These are phyloP conservation scores for Eragrostis curvula DNA, from an alignment of 176 grass and related monocot genomes.

Conservation along the genomic window DNA sequence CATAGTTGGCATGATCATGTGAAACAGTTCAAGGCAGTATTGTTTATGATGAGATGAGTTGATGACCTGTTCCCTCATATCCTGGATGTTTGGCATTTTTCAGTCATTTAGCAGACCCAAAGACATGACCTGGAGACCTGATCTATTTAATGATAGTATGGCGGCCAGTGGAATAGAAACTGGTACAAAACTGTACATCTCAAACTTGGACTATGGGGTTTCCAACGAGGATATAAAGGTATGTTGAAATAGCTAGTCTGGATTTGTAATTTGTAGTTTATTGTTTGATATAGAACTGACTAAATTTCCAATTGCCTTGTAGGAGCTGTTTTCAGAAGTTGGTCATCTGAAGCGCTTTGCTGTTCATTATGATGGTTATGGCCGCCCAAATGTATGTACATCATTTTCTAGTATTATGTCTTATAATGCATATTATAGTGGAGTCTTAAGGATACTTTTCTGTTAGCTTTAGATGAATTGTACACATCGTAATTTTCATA, in stretches of 20 bases:
- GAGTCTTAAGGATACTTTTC: conserved; percentile 9
- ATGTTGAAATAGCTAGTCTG: conserved; percentile 35
- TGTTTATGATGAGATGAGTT: conserved; percentile 30
- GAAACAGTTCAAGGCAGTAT: conserved; percentile 42
- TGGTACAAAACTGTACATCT: conserved; percentile 96
- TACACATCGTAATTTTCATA: not conserved
- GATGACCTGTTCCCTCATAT: conserved; percentile 46
- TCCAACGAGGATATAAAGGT: conserved; percentile 99
- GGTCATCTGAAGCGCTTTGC: conserved; percentile 77
- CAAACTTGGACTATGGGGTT: conserved; percentile 89
- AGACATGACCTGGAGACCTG: conserved; percentile 89
- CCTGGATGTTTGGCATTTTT: conserved; percentile 69
- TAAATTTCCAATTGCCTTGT: conserved; percentile 46
- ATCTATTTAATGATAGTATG: conserved; percentile 92
- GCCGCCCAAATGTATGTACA: conserved; percentile 69
- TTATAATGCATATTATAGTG: conserved; percentile 11
- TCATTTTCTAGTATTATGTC: conserved; percentile 2
- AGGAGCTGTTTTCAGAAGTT: conserved; percentile 87
- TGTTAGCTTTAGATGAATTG: conserved; percentile 22
- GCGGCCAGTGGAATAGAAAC: conserved; percentile 71
- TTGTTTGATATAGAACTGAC: conserved; percentile 18
- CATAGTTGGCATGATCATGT: conserved; percentile 41
- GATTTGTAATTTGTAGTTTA: not conserved
- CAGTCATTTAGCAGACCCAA: conserved; percentile 97
- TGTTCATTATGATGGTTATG: conserved; percentile 88